Base-by-base conservation (phyloP, 495 filamentous ascomycete species). In the Aspergillus steynii region DNA sequence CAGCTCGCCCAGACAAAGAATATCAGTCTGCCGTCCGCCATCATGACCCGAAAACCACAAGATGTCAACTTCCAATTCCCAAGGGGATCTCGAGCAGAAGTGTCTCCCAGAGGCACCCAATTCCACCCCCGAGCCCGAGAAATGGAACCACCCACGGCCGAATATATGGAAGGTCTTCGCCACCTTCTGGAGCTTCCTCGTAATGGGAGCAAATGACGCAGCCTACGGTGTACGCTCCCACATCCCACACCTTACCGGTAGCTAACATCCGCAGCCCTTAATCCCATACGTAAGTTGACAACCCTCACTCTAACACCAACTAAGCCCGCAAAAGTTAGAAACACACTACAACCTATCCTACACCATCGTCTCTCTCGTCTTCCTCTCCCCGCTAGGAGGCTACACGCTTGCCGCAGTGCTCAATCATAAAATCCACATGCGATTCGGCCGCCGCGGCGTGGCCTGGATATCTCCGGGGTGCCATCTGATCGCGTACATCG, bases 131-230 rank as follows among this genome's bases (percentile, higher is more conserved):
- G 56, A 49, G 6, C 15, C 29, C 10, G 56, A 59, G 12, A 46
- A 53, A 72, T 96, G 92, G 92, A 94, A 96, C 65, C 66, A 82
- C 27, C 82, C 89, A 2, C 71, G 76, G 7, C 76, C 77, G n/a
- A 94, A 93, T 72, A 76, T 86, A 7, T 86, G 76, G 62, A 82
- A 90, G 12, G 79, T 85, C n/a, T 73, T 86, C 42, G 72, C 87
- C 2, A 85, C 87, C 20, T 86, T 90, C 64, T 90, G 83, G 78
- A 78, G 75, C 53, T 94, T 96, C 65, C 75, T 91, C n/a, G 82
- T 90, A 4, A 86, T 94, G 84, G 92, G 92, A 8, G 81, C 85
- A 67, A 94, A 91, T 70, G 92, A 96, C 77, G 89, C 86, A 29
- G 88, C 88, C 2, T 88, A 88, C 62, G 91, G 91, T 54, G 89